Conservation (phyloP, 1,139 yeast species). For the Kodamaea ohmeri region DNA sequence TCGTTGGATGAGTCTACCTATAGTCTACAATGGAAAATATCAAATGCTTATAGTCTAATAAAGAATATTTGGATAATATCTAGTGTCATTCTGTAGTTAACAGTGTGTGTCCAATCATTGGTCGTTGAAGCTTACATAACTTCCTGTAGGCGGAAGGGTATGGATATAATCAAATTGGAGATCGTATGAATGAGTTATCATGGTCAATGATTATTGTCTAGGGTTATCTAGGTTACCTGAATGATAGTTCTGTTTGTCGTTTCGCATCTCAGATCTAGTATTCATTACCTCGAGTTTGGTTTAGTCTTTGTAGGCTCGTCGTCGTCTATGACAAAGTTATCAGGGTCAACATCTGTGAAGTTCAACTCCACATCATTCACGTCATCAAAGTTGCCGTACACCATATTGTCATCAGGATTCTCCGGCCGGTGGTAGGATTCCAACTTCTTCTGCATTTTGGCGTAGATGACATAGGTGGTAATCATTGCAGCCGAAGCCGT, state of each 20-base stretch:
- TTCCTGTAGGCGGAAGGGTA: too few relatives aligned
- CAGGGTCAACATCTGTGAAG: slow-evolving; percentile 35
- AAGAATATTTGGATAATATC: too few relatives aligned
- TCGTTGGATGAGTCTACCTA: too few relatives aligned
- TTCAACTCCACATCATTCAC: slow-evolving; percentile 38
- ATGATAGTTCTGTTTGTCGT: neutral
- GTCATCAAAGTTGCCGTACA: slow-evolving; percentile 41
- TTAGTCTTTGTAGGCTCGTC: slow-evolving; percentile 18
- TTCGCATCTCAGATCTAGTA: neutral
- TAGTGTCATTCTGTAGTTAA: too few relatives aligned
- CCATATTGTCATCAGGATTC: slow-evolving; percentile 29
- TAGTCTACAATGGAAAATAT: too few relatives aligned
- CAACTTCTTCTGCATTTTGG: slow-evolving; percentile 50
- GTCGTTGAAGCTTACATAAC: too few relatives aligned
- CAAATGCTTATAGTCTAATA: too few relatives aligned
- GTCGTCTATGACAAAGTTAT: slow-evolving; percentile 35
- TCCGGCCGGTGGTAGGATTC: slow-evolving; percentile 28
- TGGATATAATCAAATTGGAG: too few relatives aligned
- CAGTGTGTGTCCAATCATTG: too few relatives aligned
- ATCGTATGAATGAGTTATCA: too few relatives aligned
- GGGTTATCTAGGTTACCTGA: too few relatives aligned
- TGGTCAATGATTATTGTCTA: too few relatives aligned
- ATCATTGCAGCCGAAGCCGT: slow-evolving; percentile 56
- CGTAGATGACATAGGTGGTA: slow-evolving; percentile 72
- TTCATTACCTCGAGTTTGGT: neutral